Conservation (phyloP, 192 early-diverging fungal genomes). For the Backusella tuberculispora region DNA sequence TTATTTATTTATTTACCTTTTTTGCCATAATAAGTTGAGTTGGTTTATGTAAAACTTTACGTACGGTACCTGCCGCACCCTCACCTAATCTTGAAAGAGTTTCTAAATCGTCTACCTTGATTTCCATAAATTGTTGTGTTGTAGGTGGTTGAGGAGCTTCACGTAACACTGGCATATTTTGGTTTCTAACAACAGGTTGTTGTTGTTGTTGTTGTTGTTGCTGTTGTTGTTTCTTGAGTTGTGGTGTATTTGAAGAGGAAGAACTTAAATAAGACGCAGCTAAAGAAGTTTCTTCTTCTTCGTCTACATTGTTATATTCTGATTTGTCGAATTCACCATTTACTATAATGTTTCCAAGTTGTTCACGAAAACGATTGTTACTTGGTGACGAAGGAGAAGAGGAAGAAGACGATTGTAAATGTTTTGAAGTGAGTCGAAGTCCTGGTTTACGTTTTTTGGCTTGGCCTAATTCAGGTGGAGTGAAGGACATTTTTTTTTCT, state of each 20-base stretch:
- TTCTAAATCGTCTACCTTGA: constrained; percentile 70
- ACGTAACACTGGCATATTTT: constrained; percentile 5
- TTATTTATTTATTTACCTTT: constrained; percentile 67
- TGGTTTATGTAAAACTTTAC: constrained; percentile 80
- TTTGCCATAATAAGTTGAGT: constrained; percentile 88
- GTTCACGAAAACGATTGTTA: constrained; percentile 23
- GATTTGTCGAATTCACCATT: background rate
- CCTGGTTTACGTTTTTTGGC: constrained; percentile 23
- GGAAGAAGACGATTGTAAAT: background rate
- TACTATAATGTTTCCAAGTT: constrained; percentile 28
- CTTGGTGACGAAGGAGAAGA: constrained; percentile 11
- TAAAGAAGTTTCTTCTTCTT: constrained; percentile 22
- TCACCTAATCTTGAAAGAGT: constrained; percentile 83
- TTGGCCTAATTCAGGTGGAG: no score
- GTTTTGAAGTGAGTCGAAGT: constrained; percentile 1
- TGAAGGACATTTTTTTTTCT: background rate
- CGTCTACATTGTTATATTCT: background rate
- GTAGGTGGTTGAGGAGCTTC: constrained; percentile 5
- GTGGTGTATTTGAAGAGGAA: background rate
- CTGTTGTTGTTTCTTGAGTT: no score
- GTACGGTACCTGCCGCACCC: constrained; percentile 88
- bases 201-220: no score
- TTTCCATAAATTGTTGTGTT: constrained; percentile 28
- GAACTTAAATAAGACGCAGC: constrained; percentile 14
- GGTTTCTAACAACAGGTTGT: background rate